These are phyloP conservation scores for Aureococcus anophagefferens DNA, from an alignment of 108 stramenopile genomes.

Conservation along the genomic window DNA sequence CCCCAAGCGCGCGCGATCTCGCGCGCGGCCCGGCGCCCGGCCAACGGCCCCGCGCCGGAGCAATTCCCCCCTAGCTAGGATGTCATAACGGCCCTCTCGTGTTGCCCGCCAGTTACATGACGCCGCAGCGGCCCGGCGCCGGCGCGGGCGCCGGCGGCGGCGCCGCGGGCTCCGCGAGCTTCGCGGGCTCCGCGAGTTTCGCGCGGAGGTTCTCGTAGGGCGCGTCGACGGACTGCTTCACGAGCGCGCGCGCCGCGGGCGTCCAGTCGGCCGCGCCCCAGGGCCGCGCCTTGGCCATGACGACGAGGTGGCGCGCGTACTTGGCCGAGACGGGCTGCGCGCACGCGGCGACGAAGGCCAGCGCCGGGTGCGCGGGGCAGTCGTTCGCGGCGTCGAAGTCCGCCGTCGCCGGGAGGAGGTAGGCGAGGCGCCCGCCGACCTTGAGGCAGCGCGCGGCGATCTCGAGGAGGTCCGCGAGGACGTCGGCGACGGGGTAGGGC, in stretches of 20 bases:
- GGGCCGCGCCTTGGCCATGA: neutral
- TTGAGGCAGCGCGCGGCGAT: neutral
- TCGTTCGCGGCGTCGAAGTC: neutral
- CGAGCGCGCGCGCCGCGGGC: neutral
- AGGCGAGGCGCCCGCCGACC: neutral
- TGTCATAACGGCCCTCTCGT: no score
- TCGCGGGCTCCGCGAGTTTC: neutral
- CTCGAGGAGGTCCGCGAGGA: neutral
- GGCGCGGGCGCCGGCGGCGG: neutral
- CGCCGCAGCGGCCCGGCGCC: no score
- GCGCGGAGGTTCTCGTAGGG: neutral
- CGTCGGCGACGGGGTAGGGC: neutral
- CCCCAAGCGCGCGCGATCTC: no score
- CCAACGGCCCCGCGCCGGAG: no score
- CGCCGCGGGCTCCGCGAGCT: no score
- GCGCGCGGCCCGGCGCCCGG: no score
- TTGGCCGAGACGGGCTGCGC: neutral
- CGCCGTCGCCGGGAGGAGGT: neutral
- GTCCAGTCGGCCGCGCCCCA: neutral
- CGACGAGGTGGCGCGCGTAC: neutral
- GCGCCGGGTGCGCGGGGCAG: neutral
- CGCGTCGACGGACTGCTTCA: neutral
- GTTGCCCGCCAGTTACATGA: no score
- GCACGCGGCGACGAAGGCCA: neutral
- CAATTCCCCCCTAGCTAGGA: no score